phyloP scores from a whole-genome alignment of 192 early-diverging fungal species.

The Rhizophagus clarus region DNA sequence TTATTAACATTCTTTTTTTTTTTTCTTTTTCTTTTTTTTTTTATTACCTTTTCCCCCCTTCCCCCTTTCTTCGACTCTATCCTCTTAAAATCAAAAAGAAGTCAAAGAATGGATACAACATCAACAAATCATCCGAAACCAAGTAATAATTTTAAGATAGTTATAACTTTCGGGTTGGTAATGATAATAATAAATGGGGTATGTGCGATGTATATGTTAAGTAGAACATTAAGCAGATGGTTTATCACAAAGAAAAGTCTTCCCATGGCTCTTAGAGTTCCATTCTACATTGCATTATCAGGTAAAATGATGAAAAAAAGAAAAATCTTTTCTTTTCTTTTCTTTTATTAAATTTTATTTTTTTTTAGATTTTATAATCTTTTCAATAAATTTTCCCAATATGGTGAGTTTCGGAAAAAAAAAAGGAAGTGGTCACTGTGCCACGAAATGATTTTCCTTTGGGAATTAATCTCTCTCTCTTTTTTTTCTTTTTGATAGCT shows the following conservation, averaged over 20 bases:
- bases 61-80: background rate
- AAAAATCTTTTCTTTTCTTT: background rate
- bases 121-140: background rate
- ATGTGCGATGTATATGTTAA: slow-evolving; percentile 3
- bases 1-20: too few species aligned
- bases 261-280: slow-evolving; percentile 13
- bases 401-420: too few species aligned
- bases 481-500: background rate
- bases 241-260: background rate
- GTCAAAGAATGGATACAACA: background rate
- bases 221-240: slow-evolving; percentile 4
- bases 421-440: too few species aligned
- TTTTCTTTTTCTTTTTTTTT: too few species aligned
- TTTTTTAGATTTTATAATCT: background rate
- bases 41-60: too few species aligned
- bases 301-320: background rate
- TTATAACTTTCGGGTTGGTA: background rate
- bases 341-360: background rate
- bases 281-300: slow-evolving; percentile 26
- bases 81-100: background rate
- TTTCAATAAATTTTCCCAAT: background rate
- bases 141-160: background rate
- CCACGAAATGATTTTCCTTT: background rate
- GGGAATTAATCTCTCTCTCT: too few species aligned
- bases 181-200: background rate